Percentiles rank a stretch among this genome's conserved stretches.
Conservation (phyloP, 2,329 filamentous ascomycete genomes). For the Cercospora sp. region DNA sequence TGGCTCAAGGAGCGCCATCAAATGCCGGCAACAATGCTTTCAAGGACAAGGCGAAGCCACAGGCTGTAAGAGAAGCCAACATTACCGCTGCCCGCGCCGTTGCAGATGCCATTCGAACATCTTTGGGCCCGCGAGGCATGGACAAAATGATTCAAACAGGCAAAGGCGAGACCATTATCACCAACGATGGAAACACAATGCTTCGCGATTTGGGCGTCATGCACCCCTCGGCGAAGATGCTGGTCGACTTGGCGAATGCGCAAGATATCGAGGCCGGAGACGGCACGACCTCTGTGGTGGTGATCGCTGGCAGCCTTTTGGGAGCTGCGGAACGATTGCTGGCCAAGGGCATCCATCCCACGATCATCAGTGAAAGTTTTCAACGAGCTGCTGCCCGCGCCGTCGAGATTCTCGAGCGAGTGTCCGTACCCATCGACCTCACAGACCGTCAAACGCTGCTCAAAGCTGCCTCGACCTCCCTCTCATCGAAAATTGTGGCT, state of each 20-base stretch:
- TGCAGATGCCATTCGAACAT: constrained; percentile 95
- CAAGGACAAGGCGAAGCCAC: constrained; percentile 95
- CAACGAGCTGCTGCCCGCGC: constrained; percentile 88
- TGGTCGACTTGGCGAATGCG: constrained; percentile 93
- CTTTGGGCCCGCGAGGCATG: constrained; percentile 89
- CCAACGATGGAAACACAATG: constrained; percentile 99
- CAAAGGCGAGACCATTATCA: constrained; percentile 97
- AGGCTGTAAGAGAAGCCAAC: constrained; percentile 93
- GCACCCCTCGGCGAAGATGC: constrained; percentile 99
- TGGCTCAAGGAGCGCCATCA: constrained; percentile 46
- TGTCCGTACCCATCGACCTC: constrained; percentile 91
- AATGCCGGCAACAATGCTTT: constrained; percentile 64
- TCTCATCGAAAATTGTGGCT: constrained; percentile 97
- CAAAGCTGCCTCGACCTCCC: constrained; percentile 93
- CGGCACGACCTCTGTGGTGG: constrained; percentile 95
- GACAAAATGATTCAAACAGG: constrained; percentile 99
- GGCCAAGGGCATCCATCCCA: constrained; percentile 91
- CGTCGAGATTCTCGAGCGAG: constrained; percentile 86
- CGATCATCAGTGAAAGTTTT: constrained; percentile 96
- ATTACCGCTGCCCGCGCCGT: constrained; percentile 97
- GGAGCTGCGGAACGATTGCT: constrained; percentile 90
- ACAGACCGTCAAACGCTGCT: constrained; percentile 85
- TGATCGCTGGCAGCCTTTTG: constrained; percentile 92
- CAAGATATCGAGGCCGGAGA: constrained; percentile 99
- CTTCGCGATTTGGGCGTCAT: constrained; percentile 98